Percentiles rank a stretch among this genome's conserved stretches.
phyloP scores from a whole-genome alignment of 139 green algal species.

The Chlorella sp. region DNA sequence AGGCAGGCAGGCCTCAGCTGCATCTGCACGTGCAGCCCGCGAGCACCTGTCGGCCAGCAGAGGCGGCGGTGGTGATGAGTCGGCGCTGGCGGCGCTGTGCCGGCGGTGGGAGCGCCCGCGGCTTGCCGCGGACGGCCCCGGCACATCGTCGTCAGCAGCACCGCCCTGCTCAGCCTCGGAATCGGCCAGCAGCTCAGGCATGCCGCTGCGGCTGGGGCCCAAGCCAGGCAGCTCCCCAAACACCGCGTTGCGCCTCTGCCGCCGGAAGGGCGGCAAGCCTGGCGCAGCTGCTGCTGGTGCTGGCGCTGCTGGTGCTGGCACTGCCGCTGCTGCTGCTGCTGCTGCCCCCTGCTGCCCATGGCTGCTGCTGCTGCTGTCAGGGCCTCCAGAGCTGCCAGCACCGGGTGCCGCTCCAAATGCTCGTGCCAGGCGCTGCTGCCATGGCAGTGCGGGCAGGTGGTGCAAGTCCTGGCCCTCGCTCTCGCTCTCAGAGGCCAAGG shows the following conservation, averaged over 20 bases:
- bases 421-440: too few species aligned
- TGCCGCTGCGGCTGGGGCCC: background rate
- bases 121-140: background rate
- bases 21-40: background rate
- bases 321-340: background rate
- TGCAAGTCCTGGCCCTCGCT: too few species aligned
- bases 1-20: too few species aligned
- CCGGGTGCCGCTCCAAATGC: background rate
- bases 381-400: background rate
- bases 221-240: slow-evolving; percentile 26
- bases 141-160: background rate
- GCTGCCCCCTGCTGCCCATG: background rate
- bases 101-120: background rate
- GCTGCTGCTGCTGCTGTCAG: background rate
- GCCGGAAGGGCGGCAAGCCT: background rate
- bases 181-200: background rate
- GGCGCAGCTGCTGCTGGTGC: background rate
- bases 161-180: background rate
- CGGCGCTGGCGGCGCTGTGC: background rate
- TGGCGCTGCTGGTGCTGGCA: background rate
- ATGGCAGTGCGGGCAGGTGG: background rate
- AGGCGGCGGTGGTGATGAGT: background rate
- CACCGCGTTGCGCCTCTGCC: slow-evolving; percentile 17
- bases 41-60: background rate
- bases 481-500: background rate